Base-by-base conservation (phyloP, 106 monocot genomes). In the Phalaenopsis aphrodite region DNA sequence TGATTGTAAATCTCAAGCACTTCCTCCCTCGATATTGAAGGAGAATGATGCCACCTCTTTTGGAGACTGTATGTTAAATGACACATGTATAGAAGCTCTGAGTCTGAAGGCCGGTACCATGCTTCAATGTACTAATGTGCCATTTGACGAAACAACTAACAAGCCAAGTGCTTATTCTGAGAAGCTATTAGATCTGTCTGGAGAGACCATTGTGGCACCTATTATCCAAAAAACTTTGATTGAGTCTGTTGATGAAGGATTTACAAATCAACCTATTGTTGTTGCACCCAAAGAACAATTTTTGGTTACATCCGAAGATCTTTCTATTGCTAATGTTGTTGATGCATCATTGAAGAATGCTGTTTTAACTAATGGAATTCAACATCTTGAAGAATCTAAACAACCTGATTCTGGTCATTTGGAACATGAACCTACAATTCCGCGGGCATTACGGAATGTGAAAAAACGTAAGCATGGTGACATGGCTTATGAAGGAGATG, bases 401-500 rank as follows among this genome's bases (percentile, higher is more conserved):
- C 56, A 47, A 77, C 49, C 52, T 80, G 79, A 84, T 65, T 45
- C 42, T 69, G 48, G 37, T 68, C 24, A 21, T 68, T 30, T 75
- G 52, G 90, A 85, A 39, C 85, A 87, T 69, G 82, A 84, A 82
- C 79, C 84, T 77, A 52, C 56, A 21, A 58, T 84, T 42, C 52
- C 83, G 8, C 81, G 88, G 7, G 56, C 36, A 64, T 36, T 80
- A 18, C 88, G 93, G 45, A 89, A 56, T 57, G 23, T 75, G 0
- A 99, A 84, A 79, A 93, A 80, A 81, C 86, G 64, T 43, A 85
- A 89, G 83, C 89, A 89, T 78, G 86, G 77, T 77, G 90, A 99
- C 78, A 99, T 99, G 95, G 89, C 95, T 42, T 95, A 99, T 84
- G 99, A 94, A 84, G 94, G 97, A 49, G 97, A 98, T 85, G 86